These are phyloP conservation scores for Sporothrix brasiliensis DNA, from an alignment of 2,329 filamentous ascomycete genomes.

Conservation along the genomic window DNA sequence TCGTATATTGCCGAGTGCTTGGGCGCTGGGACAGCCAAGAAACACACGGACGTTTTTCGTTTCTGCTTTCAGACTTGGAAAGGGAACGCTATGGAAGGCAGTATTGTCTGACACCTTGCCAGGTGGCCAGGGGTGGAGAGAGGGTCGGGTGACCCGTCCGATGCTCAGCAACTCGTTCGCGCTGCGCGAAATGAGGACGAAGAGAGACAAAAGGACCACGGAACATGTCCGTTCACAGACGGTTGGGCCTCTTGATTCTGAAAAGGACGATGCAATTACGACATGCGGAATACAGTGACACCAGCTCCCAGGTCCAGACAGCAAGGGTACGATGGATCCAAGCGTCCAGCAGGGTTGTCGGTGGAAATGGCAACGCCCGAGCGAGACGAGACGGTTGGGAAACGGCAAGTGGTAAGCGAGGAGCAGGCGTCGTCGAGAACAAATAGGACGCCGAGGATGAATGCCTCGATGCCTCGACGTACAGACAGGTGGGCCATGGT, in stretches of 20 bases:
- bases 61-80: neutral
- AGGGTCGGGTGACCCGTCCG: neutral
- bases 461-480: neutral
- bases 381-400: conserved; percentile 22
- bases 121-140: neutral
- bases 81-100: neutral
- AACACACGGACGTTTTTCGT: conserved; percentile 4
- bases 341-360: neutral
- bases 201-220: neutral
- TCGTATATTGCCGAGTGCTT: neutral
- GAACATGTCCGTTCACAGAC: neutral
- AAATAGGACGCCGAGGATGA: neutral
- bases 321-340: neutral
- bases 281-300: too few relatives aligned
- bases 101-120: conserved; percentile 3
- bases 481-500: neutral
- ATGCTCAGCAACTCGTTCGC: neutral
- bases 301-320: neutral
- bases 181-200: neutral
- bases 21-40: conserved; percentile 22
- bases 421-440: neutral
- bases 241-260: neutral
- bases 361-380: conserved; percentile 12
- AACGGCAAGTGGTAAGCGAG: neutral
- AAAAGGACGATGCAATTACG: neutral